Evolutionary conservation across 768 basidiomycete species (phyloP), one percentile per base, ranked within the genome.

Genomic region (Leucogyrophana mollusca): DNA sequence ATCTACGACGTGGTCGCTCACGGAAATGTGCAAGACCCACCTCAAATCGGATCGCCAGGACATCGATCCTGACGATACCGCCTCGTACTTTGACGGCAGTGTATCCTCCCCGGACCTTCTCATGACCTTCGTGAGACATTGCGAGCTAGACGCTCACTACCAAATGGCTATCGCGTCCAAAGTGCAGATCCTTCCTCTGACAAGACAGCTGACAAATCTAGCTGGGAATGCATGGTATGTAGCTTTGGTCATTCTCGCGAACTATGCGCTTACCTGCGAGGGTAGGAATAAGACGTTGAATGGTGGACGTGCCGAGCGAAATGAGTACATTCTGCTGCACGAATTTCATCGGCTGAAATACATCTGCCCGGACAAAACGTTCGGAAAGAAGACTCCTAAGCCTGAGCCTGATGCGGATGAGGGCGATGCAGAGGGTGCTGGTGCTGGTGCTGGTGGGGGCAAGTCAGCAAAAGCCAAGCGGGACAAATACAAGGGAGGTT

Each of bases 401-500:
- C 58, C 62, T 14, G 76, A 77, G 46, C 64, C 69, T 3, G 72
- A 77, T 37, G 78, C 77, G 41, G 78, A 79, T 17, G 78, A 85
- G 41, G 73, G 72, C 9, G 82, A 84, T 36, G 77, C 73, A 9
- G 75, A 74, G 16, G 79, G 77, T 23, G 74, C 74, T 22, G 72
- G 66, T 18, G 72, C 64, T 14, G 66, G 58, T 4, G 69, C 64
- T 0, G 62, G 58, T 9, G 63, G 57, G n/a, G 52, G 50, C 25
- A 83, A 83, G 56, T 64, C 73, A 3, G 67, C 70, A 23, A 90
- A 90, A 57, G 71, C 73, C 34, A 90, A 86, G 60, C 82, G 83
- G 41, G 95, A 97, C 69, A 98, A 97, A 69, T 99, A 92, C 73
- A 96, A 98, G 69, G 96, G 96, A 64, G 96, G 96, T 66, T 77